Evolutionary conservation across 2,329 filamentous ascomycete genomes (phyloP), one percentile per base, ranked within the genome.

Genomic region (Aschersonia sp.): DNA sequence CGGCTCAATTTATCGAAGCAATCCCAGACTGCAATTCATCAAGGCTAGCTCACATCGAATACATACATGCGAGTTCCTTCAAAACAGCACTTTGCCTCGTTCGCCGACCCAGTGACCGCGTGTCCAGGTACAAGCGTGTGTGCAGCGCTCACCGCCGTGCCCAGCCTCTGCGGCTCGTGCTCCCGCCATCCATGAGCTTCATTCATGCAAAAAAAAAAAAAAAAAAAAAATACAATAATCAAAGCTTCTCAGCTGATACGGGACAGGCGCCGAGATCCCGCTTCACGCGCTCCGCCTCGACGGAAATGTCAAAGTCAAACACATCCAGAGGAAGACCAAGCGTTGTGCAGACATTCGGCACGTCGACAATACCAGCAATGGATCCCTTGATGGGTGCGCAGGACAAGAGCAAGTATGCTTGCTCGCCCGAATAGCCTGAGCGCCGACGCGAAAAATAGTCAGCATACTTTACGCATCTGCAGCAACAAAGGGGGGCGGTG

Each of bases 321-420:
- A 95, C 94, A 65, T 95, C 89, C 72, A 94, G 87, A 1, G 89
- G 89, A 47, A 95, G 61, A 0, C 87, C 88, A 50, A 95, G 69
- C 0, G 89, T 95, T 4, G 88, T 94, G 59, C 89, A 95, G 0
- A 84, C 86, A 60, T 95, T 94, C 0, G 88, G 88, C 45, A 94
- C 86, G 62, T 94, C 87, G 7, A 94, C 88, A 48, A 95, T 84
- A 0, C 89, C 88, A 1, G 87, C 89, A 46, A 95, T 77, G 59
- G 94, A 86, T 0, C 89, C 89, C 62, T 94, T 84, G 5, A 95
- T 76, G 0, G 89, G 88, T 0, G 88, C 88, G 60, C 86, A 92
- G 12, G 84, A 89, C 44, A 95, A 68, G 45, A 95, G 66, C 32
- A 95, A 71, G 60, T 95, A 95, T 53, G 87, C 80, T 67, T 95